Percentiles rank a stretch among this genome's conserved stretches.
phyloP scores from a whole-genome alignment of 768 basidiomycete genomes.

The Rhodocollybia butyracea region DNA sequence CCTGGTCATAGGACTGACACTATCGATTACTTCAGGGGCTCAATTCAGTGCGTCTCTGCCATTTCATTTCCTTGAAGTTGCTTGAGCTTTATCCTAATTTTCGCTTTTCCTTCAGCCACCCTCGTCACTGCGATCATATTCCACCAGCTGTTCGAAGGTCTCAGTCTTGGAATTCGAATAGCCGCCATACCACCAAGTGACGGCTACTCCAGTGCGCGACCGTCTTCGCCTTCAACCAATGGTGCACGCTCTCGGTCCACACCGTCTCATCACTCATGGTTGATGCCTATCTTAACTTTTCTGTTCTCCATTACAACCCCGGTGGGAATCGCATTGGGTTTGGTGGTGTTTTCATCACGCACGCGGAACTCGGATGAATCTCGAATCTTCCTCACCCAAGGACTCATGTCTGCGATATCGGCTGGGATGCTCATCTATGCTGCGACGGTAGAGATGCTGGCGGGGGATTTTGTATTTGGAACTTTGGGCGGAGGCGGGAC shows the following conservation, averaged over 20 bases:
- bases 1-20: slow-evolving; percentile 74
- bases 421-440: slow-evolving; percentile 85
- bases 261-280: slow-evolving; percentile 24
- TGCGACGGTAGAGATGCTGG: slow-evolving; percentile 83
- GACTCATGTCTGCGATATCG: slow-evolving; percentile 74
- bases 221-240: slow-evolving; percentile 2
- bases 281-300: slow-evolving; percentile 53
- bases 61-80: neutral
- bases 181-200: slow-evolving; percentile 53
- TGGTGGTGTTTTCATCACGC: slow-evolving; percentile 41
- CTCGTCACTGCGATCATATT: slow-evolving; percentile 74
- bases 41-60: slow-evolving; percentile 65
- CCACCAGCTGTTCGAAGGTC: slow-evolving; percentile 83
- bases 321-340: slow-evolving; percentile 59
- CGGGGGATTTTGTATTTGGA: slow-evolving; percentile 81
- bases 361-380: slow-evolving; percentile 50
- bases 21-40: slow-evolving; percentile 65
- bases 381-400: slow-evolving; percentile 60
- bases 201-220: slow-evolving; percentile 6
- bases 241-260: no score
- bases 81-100: neutral
- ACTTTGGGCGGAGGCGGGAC: slow-evolving; percentile 44
- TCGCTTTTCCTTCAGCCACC: slow-evolving; percentile 72
- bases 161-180: slow-evolving; percentile 80
- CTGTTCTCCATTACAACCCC: slow-evolving; percentile 78